These are phyloP conservation scores for Suhomyces tanzawaensis DNA, from an alignment of 805 yeast genomes.

Conservation along the genomic window DNA sequence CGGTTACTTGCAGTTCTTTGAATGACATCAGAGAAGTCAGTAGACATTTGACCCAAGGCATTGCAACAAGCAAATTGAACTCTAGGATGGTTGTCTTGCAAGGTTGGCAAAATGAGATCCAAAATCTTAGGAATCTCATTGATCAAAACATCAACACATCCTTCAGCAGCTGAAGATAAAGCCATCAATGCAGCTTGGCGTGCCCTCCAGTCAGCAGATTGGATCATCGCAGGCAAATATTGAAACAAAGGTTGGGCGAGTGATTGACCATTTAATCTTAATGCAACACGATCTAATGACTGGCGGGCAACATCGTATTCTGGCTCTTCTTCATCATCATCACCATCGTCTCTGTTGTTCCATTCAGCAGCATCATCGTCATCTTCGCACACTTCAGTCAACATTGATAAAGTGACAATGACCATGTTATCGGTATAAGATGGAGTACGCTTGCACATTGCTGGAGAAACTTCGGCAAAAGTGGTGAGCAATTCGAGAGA, in stretches of 20 bases:
- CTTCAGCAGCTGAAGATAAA: slow-evolving; percentile 93
- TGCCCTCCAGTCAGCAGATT: slow-evolving; percentile 82
- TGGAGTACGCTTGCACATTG: slow-evolving; percentile 84
- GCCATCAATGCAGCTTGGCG: slow-evolving; percentile 98
- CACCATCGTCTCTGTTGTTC: slow-evolving; percentile 80
- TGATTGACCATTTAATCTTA: slow-evolving; percentile 77
- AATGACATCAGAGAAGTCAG: slow-evolving; percentile 89
- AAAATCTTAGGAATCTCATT: slow-evolving; percentile 77
- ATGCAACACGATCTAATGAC: slow-evolving; percentile 86
- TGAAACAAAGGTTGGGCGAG: slow-evolving; percentile 86
- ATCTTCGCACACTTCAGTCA: slow-evolving; percentile 89
- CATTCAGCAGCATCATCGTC: slow-evolving; percentile 85
- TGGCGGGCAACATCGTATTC: slow-evolving; percentile 92
- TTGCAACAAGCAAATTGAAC: slow-evolving; percentile 98
- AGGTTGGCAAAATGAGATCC: slow-evolving; percentile 81
- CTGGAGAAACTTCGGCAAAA: slow-evolving; percentile 89
- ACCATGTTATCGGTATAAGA: slow-evolving; percentile 72
- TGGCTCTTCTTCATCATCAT: slow-evolving; percentile 73
- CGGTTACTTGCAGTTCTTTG: slow-evolving; percentile 78
- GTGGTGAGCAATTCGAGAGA: slow-evolving; percentile 88
- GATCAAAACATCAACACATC: slow-evolving; percentile 86
- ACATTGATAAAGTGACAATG: slow-evolving; percentile 69
- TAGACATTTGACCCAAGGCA: slow-evolving; percentile 93
- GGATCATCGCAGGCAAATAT: slow-evolving; percentile 79
- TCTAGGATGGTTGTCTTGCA: slow-evolving; percentile 84